Conservation (phyloP, 2,329 filamentous ascomycete genomes). For the Xylariales sp. region DNA sequence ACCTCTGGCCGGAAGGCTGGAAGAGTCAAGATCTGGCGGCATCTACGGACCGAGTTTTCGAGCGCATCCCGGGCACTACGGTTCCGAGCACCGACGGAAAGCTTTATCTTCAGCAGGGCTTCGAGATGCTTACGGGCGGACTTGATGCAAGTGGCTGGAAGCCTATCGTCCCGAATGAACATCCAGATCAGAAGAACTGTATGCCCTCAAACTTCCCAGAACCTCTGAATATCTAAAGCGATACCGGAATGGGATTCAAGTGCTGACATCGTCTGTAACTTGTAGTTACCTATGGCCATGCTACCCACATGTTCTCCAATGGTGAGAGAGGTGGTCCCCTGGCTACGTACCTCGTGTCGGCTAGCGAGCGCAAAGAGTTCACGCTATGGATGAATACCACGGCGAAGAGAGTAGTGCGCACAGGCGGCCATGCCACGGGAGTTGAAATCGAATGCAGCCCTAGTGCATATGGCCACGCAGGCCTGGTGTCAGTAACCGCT, state of each 20-base stretch:
- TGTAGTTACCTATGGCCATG: constrained; percentile 65
- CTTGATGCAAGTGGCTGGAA: constrained; percentile 74
- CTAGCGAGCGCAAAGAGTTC: constrained; percentile 71
- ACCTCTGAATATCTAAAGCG: background rate
- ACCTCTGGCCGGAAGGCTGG: constrained; percentile 79
- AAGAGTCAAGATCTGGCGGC: constrained; percentile 70
- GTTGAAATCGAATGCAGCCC: constrained; percentile 70
- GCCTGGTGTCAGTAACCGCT: constrained; percentile 69
- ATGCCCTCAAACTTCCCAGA: constrained; percentile 50
- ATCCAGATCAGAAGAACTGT: constrained; percentile 72
- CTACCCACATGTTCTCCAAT: constrained; percentile 73
- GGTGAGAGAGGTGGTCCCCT: constrained; percentile 76
- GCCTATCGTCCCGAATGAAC: constrained; percentile 67
- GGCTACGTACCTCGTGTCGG: constrained; percentile 75
- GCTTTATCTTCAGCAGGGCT: constrained; percentile 74
- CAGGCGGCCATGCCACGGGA: constrained; percentile 71
- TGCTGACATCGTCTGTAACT: constrained; percentile 11
- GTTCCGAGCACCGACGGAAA: constrained; percentile 73
- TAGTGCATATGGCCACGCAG: constrained; percentile 64
- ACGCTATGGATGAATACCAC: constrained; percentile 74
- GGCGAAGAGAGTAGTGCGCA: constrained; percentile 72
- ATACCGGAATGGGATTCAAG: background rate
- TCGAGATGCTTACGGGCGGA: constrained; percentile 69
- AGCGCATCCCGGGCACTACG: constrained; percentile 74
- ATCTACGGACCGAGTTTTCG: constrained; percentile 71